These are phyloP conservation scores for Xylaria sp. DNA, from an alignment of 2,329 filamentous ascomycete species.

Conservation along the genomic window DNA sequence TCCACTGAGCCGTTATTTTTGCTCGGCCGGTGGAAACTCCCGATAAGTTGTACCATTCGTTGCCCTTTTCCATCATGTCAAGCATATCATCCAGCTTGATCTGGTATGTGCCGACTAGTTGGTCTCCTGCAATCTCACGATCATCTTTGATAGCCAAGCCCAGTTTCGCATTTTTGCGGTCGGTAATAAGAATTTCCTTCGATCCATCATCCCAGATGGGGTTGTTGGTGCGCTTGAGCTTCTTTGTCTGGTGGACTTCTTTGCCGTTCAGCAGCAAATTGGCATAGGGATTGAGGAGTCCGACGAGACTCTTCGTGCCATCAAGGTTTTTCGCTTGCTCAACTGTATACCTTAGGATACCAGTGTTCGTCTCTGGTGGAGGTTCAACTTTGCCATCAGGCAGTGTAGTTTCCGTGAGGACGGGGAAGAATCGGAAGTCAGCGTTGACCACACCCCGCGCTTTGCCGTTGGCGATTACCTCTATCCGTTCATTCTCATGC, in stretches of 20 bases:
- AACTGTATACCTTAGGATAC: conserved; percentile 91
- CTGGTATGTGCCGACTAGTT: conserved; percentile 89
- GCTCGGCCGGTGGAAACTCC: conserved; percentile 84
- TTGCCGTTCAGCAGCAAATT: conserved; percentile 90
- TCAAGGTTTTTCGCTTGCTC: conserved; percentile 98
- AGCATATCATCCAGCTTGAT: conserved; percentile 96
- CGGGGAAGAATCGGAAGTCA: conserved; percentile 95
- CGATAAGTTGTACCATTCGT: conserved; percentile 94
- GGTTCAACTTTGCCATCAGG: conserved; percentile 80
- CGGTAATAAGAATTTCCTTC: conserved; percentile 95
- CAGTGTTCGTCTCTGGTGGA: conserved; percentile 88
- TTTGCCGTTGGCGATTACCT: conserved; percentile 86
- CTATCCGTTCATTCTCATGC: conserved; percentile 85
- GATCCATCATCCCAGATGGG: conserved; percentile 94
- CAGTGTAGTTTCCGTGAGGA: conserved; percentile 77
- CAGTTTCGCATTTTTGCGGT: conserved; percentile 88
- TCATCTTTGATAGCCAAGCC: conserved; percentile 97
- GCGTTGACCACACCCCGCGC: conserved; percentile 80
- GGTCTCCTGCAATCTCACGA: conserved; percentile 84
- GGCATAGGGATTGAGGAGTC: conserved; percentile 91
- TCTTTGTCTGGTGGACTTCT: conserved; percentile 88
- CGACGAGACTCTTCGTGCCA: conserved; percentile 89
- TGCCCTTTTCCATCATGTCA: conserved; percentile 88
- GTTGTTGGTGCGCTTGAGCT: conserved; percentile 96
- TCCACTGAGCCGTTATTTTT: conserved; percentile 95